Percentiles rank a stretch among this genome's conserved stretches.
Conservation (phyloP, 176 grass and related monocot genomes). For the Eragrostis nindensis region DNA sequence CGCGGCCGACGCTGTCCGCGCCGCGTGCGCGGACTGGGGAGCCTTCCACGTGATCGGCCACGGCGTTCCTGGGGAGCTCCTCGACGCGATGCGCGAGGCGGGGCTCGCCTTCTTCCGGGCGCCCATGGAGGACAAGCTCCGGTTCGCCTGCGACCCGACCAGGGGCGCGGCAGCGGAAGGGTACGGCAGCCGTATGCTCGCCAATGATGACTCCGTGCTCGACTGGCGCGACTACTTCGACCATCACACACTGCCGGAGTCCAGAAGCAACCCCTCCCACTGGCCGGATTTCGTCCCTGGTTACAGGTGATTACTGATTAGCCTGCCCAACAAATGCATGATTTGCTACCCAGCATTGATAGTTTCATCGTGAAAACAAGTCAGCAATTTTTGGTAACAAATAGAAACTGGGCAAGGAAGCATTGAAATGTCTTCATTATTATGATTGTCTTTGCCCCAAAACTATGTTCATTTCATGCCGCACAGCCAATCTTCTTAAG, state of each 20-base stretch:
- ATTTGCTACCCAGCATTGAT: too few relatives aligned
- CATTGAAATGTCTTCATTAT: conserved; percentile 23
- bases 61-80: conserved; percentile 43
- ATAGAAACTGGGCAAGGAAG: not conserved
- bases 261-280: conserved; percentile 63
- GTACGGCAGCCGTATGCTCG: conserved; percentile 89
- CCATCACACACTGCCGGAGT: conserved; percentile 84
- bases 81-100: conserved; percentile 54
- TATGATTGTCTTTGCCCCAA: conserved; percentile 9
- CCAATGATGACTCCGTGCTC: conserved; percentile 81
- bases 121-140: conserved; percentile 70
- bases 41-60: conserved; percentile 82
- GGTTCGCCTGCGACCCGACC: conserved; percentile 65
- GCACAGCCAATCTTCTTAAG: not conserved
- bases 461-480: not conserved
- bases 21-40: conserved; percentile 70
- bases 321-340: not conserved
- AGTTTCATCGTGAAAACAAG: not conserved
- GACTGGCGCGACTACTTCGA: conserved; percentile 99
- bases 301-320: conserved; percentile 65
- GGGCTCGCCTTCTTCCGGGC: conserved; percentile 68
- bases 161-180: conserved; percentile 71
- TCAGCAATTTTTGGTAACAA: not conserved
- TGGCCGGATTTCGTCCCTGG: conserved; percentile 84
- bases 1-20: conserved; percentile 32